Evolutionary conservation across 345 rosid species (phyloP), one percentile per base, ranked within the genome.

Genomic region (Brassica rapa): DNA sequence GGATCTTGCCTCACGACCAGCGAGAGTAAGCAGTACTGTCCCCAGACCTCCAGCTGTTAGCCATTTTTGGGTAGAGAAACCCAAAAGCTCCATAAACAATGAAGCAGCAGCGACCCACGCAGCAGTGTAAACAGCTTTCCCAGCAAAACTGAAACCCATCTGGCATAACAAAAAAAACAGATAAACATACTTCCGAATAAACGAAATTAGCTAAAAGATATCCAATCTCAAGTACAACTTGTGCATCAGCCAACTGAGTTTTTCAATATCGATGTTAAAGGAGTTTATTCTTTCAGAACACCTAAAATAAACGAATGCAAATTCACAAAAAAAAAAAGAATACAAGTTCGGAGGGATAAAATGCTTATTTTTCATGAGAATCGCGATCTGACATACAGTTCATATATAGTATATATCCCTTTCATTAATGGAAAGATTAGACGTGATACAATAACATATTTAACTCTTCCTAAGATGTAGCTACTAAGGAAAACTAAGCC

Each of bases 31-130:
- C 87, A 95, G 76, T 39, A 95, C 99, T 66, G 98, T 92, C 59
- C 99, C 99, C 78, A 95, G 88, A 81, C 99, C 98, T 51, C 99
- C 99, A 77, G 97, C 97, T 2, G 99, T 95, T 63, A 95, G 77
- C 94, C 97, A 90, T 83, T 82, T 95, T 84, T 95, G 98, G 79
- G 99, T 87, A 65, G 96, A 90, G 84, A 93, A 93, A 74, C 98
- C 98, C 49, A 93, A 85, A 80, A 95, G 87, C 84, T 95, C 98
- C 97, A 91, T 91, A 83, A 93, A 95, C 83, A 95, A 83, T 73
- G 99, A 87, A 64, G 86, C 84, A 61, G 96, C 94, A 82, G 92
- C 98, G 65, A 95, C 86, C 98, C 99, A 93, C 25, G 91, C 97
- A 24, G 94, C 94, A 78, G 90, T 80, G 74, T 90, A 91, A 80